phyloP scores from a whole-genome alignment of 108 stramenopile genomes.

The Conticribra guillardii region DNA sequence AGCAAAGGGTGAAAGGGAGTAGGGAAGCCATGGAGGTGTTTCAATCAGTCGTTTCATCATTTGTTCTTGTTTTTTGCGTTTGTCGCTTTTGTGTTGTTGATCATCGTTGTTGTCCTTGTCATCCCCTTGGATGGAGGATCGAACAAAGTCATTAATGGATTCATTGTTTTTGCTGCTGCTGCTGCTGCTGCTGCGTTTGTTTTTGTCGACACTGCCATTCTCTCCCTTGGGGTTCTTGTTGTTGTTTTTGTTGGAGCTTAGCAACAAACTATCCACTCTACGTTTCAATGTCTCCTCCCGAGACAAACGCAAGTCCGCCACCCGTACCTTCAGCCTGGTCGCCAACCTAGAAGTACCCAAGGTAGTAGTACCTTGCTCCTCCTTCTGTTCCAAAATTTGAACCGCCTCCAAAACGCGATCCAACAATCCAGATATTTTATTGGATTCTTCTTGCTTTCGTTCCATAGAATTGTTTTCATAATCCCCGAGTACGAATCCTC shows the following conservation, averaged over 20 bases:
- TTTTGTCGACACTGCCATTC: no score
- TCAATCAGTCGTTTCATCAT: constrained; percentile 51
- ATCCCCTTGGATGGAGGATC: constrained; percentile 24
- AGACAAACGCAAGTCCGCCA: constrained; percentile 31
- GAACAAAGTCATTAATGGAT: constrained; percentile 1
- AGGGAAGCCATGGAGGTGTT: constrained; percentile 73
- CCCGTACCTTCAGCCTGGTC: constrained; percentile 24
- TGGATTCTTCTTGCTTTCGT: constrained; percentile 23
- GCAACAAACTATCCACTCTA: constrained; percentile 25
- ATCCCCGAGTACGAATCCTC: constrained; percentile 25
- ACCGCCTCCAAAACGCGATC: constrained; percentile 48
- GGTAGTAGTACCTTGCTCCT: background rate
- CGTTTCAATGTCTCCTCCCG: constrained; percentile 24
- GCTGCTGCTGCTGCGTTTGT: background rate
- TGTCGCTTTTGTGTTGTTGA: constrained; percentile 11
- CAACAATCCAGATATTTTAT: constrained; percentile 32
- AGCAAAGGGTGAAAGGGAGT: constrained; percentile 59
- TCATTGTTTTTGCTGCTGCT: background rate
- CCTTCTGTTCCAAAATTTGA: constrained; percentile 39
- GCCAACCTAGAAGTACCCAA: constrained; percentile 3
- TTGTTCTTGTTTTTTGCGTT: constrained; percentile 9
- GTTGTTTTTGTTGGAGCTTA: background rate
- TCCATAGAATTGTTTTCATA: constrained; percentile 45
- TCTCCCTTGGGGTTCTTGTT: no score
- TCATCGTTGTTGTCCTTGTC: background rate